Evolutionary conservation across 2,329 filamentous ascomycete genomes (phyloP).

Genomic region (Exophiala lecanii-corni): DNA sequence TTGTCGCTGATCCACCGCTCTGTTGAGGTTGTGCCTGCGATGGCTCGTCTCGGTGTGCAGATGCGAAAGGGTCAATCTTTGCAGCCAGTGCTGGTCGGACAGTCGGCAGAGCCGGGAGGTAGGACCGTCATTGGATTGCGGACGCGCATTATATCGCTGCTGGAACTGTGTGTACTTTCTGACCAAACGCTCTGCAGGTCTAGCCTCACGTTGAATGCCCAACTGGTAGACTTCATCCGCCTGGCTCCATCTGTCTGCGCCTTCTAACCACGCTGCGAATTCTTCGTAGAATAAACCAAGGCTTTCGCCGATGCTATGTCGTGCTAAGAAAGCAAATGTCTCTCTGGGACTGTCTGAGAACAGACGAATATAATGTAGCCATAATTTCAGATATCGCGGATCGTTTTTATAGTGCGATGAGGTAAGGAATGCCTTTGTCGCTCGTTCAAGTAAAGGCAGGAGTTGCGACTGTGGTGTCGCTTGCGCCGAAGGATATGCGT

Average conservation of each 20-base stretch:
- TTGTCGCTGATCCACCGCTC: constrained; percentile 39
- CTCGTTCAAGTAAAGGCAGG: constrained; percentile 81
- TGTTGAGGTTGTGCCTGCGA: constrained; percentile 60
- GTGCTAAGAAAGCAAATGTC: constrained; percentile 83
- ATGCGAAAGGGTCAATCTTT: constrained; percentile 77
- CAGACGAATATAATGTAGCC: constrained; percentile 88
- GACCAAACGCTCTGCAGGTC: constrained; percentile 71
- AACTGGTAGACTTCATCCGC: constrained; percentile 91
- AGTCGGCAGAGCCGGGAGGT: constrained; percentile 82
- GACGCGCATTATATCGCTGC: constrained; percentile 64
- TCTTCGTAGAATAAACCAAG: constrained; percentile 95
- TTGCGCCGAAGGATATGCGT: constrained; percentile 91
- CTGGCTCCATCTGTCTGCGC: constrained; percentile 76
- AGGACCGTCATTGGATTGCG: constrained; percentile 60
- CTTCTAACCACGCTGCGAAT: constrained; percentile 88
- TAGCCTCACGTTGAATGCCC: constrained; percentile 82
- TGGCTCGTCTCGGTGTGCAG: constrained; percentile 49
- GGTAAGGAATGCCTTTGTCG: constrained; percentile 84
- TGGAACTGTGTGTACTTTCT: constrained; percentile 94
- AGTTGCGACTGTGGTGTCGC: constrained; percentile 89
- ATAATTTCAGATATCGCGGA: constrained; percentile 84
- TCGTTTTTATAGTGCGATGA: constrained; percentile 90
- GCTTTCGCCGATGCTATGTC: constrained; percentile 79
- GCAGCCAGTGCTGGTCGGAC: constrained; percentile 77
- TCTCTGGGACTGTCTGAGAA: constrained; percentile 93